Evolutionary conservation across 768 basidiomycete species (phyloP), one percentile per base, ranked within the genome.

Genomic region (Suillus weaverae): DNA sequence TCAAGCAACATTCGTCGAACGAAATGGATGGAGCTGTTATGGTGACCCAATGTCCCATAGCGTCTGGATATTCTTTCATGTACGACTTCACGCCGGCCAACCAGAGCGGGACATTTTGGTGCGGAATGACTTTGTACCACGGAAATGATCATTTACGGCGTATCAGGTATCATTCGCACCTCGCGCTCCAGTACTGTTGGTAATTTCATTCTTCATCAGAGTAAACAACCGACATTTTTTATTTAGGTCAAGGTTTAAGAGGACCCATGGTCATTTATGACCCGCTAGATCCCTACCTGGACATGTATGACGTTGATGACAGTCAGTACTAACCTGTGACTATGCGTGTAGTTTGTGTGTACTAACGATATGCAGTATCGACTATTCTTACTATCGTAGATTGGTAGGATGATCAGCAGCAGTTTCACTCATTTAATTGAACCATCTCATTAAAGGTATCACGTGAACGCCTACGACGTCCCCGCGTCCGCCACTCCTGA

Each of bases 1-100:
- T 83, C 13, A 79, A 79, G 62, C 81, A 83, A 65, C 59, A 73
- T 30, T 67, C 68, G 4, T 74, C 75, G 5, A 79, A 78, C 5
- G 78, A 75, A 57, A 80, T 80, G 62, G 83, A 85, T 62, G 83
- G 83, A 8, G 64, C 72, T n/a, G 74, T 76, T 1, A 81, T 80
- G 65, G 79, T 83, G 16, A 82, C 78, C 35, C 78, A 80, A 67
- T 81, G 79, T 62, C 80, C 80, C 7, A 81, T 79, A 39, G 67
- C 69, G 3, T 71, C 81, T 0, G 75, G 74, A 1, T 48, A 77
- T 30, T 76, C 76, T 1, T 79, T 76, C 68, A 55, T 72, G 62
- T 81, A 84, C 56, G 71, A 77, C 61, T 81, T 78, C 64, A 56
- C 48, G 13, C 61, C 62, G 7, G 64, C 64, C 3, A 61, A 48